Evolutionary conservation across 176 grass and related monocot species (phyloP).

Genomic region (Cymbopogon citratus): DNA sequence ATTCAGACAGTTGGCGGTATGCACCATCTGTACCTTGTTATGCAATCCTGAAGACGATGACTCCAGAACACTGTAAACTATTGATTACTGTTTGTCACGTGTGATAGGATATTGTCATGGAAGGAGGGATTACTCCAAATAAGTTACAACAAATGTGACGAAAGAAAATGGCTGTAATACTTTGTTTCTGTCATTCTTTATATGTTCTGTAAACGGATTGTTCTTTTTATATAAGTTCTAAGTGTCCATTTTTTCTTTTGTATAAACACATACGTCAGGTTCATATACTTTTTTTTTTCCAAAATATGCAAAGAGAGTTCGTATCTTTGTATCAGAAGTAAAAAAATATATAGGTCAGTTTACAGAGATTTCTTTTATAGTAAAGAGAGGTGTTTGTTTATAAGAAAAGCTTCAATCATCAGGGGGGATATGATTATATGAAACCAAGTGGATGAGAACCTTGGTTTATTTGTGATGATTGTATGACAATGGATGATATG

Average conservation of each 20-base stretch:
- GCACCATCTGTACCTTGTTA: not conserved
- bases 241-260: not conserved
- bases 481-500: too few relatives aligned
- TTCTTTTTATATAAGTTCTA: not conserved
- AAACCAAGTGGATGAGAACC: too few relatives aligned
- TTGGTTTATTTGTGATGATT: too few relatives aligned
- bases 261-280: not conserved
- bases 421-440: too few relatives aligned
- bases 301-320: too few relatives aligned
- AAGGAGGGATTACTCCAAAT: not conserved
- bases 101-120: not conserved
- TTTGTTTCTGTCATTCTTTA: not conserved
- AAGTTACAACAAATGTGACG: too few relatives aligned
- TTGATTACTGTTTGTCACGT: not conserved
- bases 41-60: not conserved
- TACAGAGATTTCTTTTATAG: too few relatives aligned
- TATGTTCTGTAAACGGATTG: not conserved
- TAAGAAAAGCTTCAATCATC: too few relatives aligned
- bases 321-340: too few relatives aligned
- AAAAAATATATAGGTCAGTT: too few relatives aligned
- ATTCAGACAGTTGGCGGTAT: not conserved
- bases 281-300: too few relatives aligned
- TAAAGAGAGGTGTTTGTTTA: too few relatives aligned
- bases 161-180: not conserved
- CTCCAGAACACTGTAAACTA: not conserved